Evolutionary conservation across 441 rosid species (phyloP), one percentile per base, ranked within the genome.

Genomic region (Pelargonium fulgidum): DNA sequence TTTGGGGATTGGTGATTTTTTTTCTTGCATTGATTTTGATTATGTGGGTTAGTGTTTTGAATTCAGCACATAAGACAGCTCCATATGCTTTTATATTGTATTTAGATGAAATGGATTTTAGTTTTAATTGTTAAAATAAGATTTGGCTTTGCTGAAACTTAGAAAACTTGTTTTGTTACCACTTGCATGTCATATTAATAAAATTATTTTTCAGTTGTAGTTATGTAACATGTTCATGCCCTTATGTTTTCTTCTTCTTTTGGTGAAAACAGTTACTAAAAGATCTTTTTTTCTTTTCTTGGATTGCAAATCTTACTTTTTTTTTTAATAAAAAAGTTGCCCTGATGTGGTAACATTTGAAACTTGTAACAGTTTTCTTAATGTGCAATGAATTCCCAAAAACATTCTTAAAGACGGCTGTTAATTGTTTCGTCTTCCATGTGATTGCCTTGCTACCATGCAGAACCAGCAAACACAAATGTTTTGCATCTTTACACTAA

Each of bases 401-500:
- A 52, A 52, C 17, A 52, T n/a, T 52, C 59, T 52, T 16, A 19
- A 52, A 52, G 17, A 14, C 19, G 20, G 17, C 59, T 52, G 17
- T n/a, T n/a, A 52, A n/a, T 52, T 14, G 7, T 16, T n/a, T 52
- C 20, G 20, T 33, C 29, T 2, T 11, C 12, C 26, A 63, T n/a
- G 47, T 70, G 39, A 33, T 33, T 33, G 7, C 39, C 39, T 7
- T 52, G 19, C 16, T 52, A 14, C 17, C 59, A 14, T 7, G 59
- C 59, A 16, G 19, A 17, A 52, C 59, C 8, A 52, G 59, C 39
- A 14, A 2, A 52, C 2, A 52, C 17, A 52, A 52, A 52, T 52
- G 17, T n/a, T 52, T 17, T 67, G 61, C 26, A 24, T 20, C 12
- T 63, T 68, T 52, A 33, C 24, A 24, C 70, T 45, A 56, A 20